Base-by-base conservation (phyloP, 2,329 filamentous ascomycete species). In the Hypoxylon sp. region DNA sequence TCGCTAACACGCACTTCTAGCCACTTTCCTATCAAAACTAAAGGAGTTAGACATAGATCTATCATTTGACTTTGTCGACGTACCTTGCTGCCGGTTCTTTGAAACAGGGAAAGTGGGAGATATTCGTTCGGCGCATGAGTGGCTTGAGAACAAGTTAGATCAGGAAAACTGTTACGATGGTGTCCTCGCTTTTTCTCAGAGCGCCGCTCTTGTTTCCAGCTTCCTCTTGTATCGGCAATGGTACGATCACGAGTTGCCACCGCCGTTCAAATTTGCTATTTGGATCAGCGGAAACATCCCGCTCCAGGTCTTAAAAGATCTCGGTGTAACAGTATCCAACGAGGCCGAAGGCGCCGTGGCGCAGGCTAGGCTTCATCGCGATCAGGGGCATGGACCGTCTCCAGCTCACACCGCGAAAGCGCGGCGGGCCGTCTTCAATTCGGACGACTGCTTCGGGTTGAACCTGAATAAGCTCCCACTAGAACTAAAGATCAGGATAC, bases 221-320 rank as follows among this genome's bases (percentile, higher is more conserved):
- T 81, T 78, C 65, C 71, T 82, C 15, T 66, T 81, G 20, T 77
- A 77, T 68, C 76, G 76, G 30, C 72, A 74, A 53, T 75, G 72
- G 63, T 76, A 78, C 61, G 64, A 68, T 10, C 68, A 72, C n/a
- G 62, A 68, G 7, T 57, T 68, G 3, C 69, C 71, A 4, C 68
- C 75, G 7, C 76, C 78, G 0, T 80, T 81, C 67, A 70, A 70
- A 22, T 78, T 76, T 4, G 79, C 76, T 52, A 68, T 80, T 30
- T 81, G 81, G 66, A 70, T 81, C 41, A 78, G 78, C 62, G 79
- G 79, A 32, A 74, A 74, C 7, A 46, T 81, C 39, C 74, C 78
- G 10, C 71, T 81, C 28, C 60, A 65, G 4, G 71, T 77, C 6
- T 68, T 81, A 19, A 64, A 66, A 6, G 72, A 78, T 32, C 71